These are phyloP conservation scores for Dendrothele bispora DNA, from an alignment of 768 basidiomycete species.

Conservation along the genomic window DNA sequence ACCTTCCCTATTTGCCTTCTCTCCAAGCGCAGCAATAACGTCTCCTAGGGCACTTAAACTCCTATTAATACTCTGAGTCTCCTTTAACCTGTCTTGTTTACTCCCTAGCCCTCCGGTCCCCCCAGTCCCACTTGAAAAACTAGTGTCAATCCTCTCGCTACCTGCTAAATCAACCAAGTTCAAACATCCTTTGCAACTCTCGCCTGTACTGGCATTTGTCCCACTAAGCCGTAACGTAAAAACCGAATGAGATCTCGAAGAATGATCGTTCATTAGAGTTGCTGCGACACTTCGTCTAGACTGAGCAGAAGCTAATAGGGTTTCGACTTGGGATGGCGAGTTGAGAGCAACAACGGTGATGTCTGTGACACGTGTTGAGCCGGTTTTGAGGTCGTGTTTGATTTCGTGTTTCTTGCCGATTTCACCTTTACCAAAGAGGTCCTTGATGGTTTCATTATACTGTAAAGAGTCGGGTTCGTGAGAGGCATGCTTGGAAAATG, in stretches of 20 bases:
- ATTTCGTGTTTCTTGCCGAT: constrained; percentile 94
- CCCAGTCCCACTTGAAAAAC: constrained; percentile 31
- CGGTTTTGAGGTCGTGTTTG: constrained; percentile 78
- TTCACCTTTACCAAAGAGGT: constrained; percentile 79
- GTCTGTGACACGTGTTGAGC: constrained; percentile 80
- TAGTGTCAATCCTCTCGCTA: constrained; percentile 82
- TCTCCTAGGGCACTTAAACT: constrained; percentile 91
- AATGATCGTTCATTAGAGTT: constrained; percentile 93
- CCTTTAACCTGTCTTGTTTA: constrained; percentile 81
- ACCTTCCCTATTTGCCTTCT: constrained; percentile 66
- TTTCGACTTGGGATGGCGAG: constrained; percentile 74
- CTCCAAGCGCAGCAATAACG: constrained; percentile 87
- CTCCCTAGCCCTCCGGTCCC: constrained; percentile 51
- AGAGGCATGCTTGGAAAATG: no score
- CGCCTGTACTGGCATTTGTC: constrained; percentile 66
- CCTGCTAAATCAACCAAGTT: constrained; percentile 94
- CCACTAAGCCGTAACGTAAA: constrained; percentile 88
- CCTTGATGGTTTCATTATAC: constrained; percentile 95
- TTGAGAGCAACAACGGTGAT: constrained; percentile 69
- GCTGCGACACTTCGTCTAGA: constrained; percentile 84
- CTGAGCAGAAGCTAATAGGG: constrained; percentile 73
- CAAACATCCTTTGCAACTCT: constrained; percentile 77
- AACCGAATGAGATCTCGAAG: constrained; percentile 90
- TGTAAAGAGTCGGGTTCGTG: no score
- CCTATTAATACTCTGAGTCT: constrained; percentile 91